Percentiles rank a stretch among this genome's conserved stretches.
phyloP scores from a whole-genome alignment of 768 basidiomycete species.

The Leccinum imitatum region DNA sequence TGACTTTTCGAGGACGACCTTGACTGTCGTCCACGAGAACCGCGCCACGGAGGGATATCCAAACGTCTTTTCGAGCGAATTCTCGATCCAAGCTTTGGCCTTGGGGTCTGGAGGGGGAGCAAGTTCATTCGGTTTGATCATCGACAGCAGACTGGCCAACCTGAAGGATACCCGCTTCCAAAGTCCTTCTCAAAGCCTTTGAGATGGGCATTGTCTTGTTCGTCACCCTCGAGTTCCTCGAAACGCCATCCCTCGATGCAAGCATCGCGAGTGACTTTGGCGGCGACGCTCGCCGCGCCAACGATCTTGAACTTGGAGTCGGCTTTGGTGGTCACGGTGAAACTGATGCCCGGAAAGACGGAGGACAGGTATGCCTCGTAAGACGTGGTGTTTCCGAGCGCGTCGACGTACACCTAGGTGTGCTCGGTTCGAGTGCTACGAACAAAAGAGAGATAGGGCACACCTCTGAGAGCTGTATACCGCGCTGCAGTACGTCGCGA shows the following conservation, averaged over 20 bases:
- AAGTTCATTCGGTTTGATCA: not conserved
- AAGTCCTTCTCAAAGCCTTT: slow-evolving; percentile 39
- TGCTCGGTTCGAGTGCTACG: not conserved
- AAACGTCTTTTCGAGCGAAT: slow-evolving; percentile 80
- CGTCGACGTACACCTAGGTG: slow-evolving; percentile 88
- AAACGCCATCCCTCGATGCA: slow-evolving; percentile 87
- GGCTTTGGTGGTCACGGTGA: slow-evolving; percentile 91
- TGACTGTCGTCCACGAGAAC: slow-evolving; percentile 96
- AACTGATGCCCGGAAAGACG: slow-evolving; percentile 78
- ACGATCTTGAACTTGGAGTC: slow-evolving; percentile 98
- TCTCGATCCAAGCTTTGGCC: slow-evolving; percentile 83
- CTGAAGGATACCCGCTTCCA: slow-evolving; percentile 92
- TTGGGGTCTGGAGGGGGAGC: slow-evolving; percentile 69
- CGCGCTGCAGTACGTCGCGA: slow-evolving; percentile 75
- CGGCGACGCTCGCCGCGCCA: slow-evolving; percentile 95
- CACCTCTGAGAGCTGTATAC: slow-evolving; percentile 79
- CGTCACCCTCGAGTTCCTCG: slow-evolving; percentile 50
- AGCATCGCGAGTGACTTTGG: slow-evolving; percentile 93
- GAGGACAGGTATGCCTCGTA: slow-evolving; percentile 83
- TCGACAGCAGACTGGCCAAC: slow-evolving; percentile 35
- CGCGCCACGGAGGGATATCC: slow-evolving; percentile 89
- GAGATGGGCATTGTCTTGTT: slow-evolving; percentile 1
- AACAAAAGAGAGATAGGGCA: slow-evolving; percentile 8
- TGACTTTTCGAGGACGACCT: slow-evolving; percentile 76
- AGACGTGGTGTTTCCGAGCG: slow-evolving; percentile 81